Conservation (phyloP, 2,329 filamentous ascomycete genomes). For the Diaporthe vaccinii region DNA sequence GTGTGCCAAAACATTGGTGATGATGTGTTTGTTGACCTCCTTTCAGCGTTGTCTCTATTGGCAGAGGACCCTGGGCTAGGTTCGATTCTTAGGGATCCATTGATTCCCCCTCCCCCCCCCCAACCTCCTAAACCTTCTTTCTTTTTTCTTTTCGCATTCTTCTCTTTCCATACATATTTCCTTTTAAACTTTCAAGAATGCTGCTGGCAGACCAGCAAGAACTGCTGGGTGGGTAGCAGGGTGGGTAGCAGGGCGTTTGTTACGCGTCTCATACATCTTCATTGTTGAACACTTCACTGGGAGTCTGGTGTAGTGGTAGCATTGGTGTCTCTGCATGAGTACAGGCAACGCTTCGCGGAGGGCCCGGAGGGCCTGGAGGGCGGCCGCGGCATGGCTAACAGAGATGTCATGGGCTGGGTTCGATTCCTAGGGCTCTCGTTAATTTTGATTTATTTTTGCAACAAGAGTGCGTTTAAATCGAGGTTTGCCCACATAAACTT, state of each 20-base stretch:
- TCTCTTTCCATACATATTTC: neutral
- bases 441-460: neutral
- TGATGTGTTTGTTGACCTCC: no score
- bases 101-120: no score
- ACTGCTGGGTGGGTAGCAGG: no score
- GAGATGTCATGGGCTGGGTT: neutral
- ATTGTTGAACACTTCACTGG: neutral
- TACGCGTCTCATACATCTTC: neutral
- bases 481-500: no score
- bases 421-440: neutral
- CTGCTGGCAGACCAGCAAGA: neutral
- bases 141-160: neutral
- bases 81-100: no score
- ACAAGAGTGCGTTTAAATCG: no score
- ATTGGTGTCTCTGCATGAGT: neutral
- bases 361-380: no score
- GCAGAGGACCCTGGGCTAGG: neutral
- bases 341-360: no score
- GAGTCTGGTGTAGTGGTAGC: slow-evolving; percentile 8
- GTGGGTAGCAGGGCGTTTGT: neutral
- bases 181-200: neutral
- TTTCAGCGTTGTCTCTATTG: no score
- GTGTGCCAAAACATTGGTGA: neutral
- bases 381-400: neutral
- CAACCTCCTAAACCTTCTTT: no score